phyloP scores from a whole-genome alignment of 2,329 filamentous ascomycete species.

The Xylaria sp. region DNA sequence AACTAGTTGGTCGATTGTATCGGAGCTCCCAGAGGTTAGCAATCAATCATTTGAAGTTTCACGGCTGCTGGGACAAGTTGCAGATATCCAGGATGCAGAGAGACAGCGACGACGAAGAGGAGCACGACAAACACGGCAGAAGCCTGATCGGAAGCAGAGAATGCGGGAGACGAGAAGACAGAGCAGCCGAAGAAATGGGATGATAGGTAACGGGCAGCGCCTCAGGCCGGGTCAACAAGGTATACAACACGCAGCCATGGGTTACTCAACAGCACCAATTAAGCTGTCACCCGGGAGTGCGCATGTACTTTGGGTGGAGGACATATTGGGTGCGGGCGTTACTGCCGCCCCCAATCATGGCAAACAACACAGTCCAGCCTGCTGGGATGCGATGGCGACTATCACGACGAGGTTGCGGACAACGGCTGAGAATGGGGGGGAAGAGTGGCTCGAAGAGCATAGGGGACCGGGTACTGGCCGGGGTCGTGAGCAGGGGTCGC shows the following conservation, averaged over 20 bases:
- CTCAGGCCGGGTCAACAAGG: not conserved
- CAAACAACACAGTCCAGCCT: constrained; percentile 41
- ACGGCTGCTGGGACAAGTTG: constrained; percentile 40
- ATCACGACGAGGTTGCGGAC: constrained; percentile 45
- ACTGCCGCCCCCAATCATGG: constrained; percentile 41
- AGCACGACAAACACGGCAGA: constrained; percentile 18
- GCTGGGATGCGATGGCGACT: constrained; percentile 37
- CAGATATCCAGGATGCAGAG: constrained; percentile 33
- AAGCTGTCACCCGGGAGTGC: constrained; percentile 38
- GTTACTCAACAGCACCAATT: constrained; percentile 12
- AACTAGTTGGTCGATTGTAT: constrained; percentile 43
- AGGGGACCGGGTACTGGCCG: constrained; percentile 7
- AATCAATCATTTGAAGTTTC: constrained; percentile 37
- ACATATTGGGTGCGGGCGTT: constrained; percentile 13
- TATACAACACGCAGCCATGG: constrained; percentile 10
- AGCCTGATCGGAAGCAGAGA: constrained; percentile 8
- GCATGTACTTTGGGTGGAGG: constrained; percentile 20
- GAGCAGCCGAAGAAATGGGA: constrained; percentile 4
- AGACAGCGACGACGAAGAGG: not conserved
- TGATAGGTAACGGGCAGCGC: constrained; percentile 10
- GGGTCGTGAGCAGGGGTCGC: constrained; percentile 23
- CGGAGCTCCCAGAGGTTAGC: constrained; percentile 42
- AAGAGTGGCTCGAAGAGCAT: constrained; percentile 33
- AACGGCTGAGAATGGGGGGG: constrained; percentile 31
- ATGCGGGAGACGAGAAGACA: not conserved